A percentile compares a stretch with the other conserved stretches of the same genome.
Conservation (phyloP, 2,329 filamentous ascomycete genomes). For the Samsoniella hepiali region DNA sequence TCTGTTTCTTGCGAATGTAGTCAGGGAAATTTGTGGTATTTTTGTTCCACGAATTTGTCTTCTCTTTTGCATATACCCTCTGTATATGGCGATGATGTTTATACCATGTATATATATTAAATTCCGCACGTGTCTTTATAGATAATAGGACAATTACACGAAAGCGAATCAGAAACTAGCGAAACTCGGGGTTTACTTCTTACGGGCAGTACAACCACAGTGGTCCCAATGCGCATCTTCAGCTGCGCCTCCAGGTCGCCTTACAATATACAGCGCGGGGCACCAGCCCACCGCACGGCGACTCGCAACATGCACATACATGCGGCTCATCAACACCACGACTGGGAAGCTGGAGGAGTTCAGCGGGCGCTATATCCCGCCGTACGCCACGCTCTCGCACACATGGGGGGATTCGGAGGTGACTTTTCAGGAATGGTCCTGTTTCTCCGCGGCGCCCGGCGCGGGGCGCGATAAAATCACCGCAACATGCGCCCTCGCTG, state of each 20-base stretch:
- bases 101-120: conserved; percentile 4
- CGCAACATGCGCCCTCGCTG: neutral
- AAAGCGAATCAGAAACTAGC: neutral
- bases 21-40: neutral
- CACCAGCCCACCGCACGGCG: too few relatives aligned
- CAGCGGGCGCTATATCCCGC: conserved; percentile 18
- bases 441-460: neutral
- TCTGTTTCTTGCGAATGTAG: neutral
- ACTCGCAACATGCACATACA: neutral
- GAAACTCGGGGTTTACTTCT: neutral
- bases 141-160: neutral
- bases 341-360: neutral
- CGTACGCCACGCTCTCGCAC: conserved; percentile 27
- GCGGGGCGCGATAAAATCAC: neutral
- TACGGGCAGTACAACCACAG: too few relatives aligned
- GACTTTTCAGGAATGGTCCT: conserved; percentile 25
- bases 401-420: conserved; percentile 28
- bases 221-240: too few relatives aligned
- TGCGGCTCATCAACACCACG: neutral
- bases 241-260: too few relatives aligned
- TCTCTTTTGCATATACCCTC: conserved; percentile 19
- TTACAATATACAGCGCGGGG: too few relatives aligned
- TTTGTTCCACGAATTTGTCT: neutral
- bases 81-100: conserved; percentile 12
- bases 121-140: neutral